These are phyloP conservation scores for Vitis rupestris DNA, from an alignment of 164 flowering plant genomes.

Conservation along the genomic window DNA sequence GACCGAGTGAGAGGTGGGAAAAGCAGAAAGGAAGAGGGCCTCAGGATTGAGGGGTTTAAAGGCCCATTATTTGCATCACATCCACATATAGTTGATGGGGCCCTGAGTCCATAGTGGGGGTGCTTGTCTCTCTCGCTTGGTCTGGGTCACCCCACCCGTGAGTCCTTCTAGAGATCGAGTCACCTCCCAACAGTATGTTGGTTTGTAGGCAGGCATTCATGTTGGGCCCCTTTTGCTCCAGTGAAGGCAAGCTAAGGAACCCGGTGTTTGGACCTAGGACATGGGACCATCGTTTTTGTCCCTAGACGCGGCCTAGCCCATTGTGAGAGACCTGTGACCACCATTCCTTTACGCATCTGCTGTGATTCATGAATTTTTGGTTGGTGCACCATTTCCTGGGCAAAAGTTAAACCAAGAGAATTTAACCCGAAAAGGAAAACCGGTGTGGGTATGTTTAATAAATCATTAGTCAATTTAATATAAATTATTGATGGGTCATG, in stretches of 20 bases:
- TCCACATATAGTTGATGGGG: conserved; percentile 5
- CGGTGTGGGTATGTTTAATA: no score
- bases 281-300: conserved; percentile 1
- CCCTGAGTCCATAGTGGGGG: neutral
- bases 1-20: neutral
- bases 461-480: no score
- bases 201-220: conserved; percentile 15
- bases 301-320: neutral
- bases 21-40: conserved; percentile 1
- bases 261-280: neutral
- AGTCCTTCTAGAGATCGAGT: neutral
- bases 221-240: conserved; percentile 14
- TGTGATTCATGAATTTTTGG: no score
- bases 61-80: neutral
- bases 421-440: no score
- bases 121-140: neutral
- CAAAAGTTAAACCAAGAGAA: no score
- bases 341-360: neutral
- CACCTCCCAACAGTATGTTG: conserved; percentile 23
- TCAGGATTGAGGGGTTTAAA: neutral
- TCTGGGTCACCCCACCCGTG: neutral
- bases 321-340: neutral
- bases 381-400: no score
- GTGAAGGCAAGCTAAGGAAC: neutral
- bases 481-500: no score